Base-by-base conservation (phyloP, 805 yeast genomes). In the Lipomyces yamanashiensis region DNA sequence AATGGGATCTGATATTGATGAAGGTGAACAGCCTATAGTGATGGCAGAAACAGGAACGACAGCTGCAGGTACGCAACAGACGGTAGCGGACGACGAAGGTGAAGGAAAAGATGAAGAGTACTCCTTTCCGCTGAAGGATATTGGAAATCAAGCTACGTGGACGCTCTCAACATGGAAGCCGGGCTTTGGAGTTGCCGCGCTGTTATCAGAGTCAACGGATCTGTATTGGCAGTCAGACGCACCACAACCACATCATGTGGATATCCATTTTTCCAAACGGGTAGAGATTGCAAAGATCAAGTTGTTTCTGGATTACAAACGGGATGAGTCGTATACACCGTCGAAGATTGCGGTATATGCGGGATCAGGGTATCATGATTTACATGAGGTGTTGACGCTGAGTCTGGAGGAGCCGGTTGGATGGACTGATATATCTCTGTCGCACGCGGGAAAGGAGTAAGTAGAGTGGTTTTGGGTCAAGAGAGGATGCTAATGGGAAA, bases 211-310 rank as follows among this genome's bases (percentile, higher is more conserved):
- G 70, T 81, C 86, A 3, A 89, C 93, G 0, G 80, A 82, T 36
- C 77, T 86, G 0, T 93, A 81, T 74, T 95, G 99, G 99, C 99
- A 95, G 75, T 88, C 96, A 51, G 99, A 95, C 73, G 99, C 98
- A 0, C 81, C 83, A 12, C 90, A 88, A 70, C 99, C 98, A 0
- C 99, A 95, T 76, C 80, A 78, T 34, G 78, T 95, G 6, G 89
- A 89, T 53, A 83, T 91, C 1, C 92, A 86, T 71, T 95, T 95
- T 74, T 81, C 92, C 37, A 92, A 89, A 71, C 81, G 85, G 55
- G 96, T 92, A 3, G 80, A 85, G 21, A 76, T 95, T 2, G 85
- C 87, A 56, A 75, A 89, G 58, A 76, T 95, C 0, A 85, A 91
- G 0, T 71, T 95, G 5, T 95, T 85, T 75, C 82, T 89, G 21